Conservation (phyloP, 345 rosid species). For the Eucalyptus caleyi region DNA sequence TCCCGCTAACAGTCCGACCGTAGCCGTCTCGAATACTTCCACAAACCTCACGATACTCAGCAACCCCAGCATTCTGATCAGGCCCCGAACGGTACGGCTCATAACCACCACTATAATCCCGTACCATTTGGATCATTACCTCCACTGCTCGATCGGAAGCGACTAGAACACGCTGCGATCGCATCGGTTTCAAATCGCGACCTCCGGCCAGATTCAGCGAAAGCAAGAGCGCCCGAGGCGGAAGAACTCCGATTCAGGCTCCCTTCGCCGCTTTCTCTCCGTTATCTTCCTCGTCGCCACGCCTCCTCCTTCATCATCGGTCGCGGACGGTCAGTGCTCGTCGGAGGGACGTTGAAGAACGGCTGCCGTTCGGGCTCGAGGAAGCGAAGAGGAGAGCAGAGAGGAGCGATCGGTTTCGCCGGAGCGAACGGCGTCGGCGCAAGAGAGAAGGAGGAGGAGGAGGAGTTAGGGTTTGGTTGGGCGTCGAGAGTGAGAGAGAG, state of each 20-base stretch:
- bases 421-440: neutral
- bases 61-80: constrained; percentile 6
- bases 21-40: neutral
- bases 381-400: neutral
- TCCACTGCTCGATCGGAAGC: neutral
- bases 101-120: neutral
- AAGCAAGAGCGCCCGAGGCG: constrained; percentile 43
- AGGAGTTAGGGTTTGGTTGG: constrained; percentile 1
- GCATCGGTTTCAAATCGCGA: constrained; percentile 36
- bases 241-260: constrained; percentile 24
- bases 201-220: constrained; percentile 49
- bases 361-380: neutral
- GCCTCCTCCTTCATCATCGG: constrained; percentile 22
- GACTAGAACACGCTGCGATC: neutral
- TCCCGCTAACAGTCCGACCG: neutral
- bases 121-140: neutral
- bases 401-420: neutral
- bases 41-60: constrained; percentile 13
- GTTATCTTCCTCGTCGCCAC: constrained; percentile 33
- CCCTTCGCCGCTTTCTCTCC: constrained; percentile 22
- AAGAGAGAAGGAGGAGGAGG: neutral
- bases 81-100: constrained; percentile 2
- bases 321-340: constrained; percentile 10
- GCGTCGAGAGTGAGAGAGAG: constrained; percentile 35
- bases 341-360: neutral